A percentile compares a stretch with the other conserved stretches of the same genome.
These are phyloP conservation scores for Fomitopsis pinicola DNA, from an alignment of 1,284 basidiomycete genomes.

Conservation along the genomic window DNA sequence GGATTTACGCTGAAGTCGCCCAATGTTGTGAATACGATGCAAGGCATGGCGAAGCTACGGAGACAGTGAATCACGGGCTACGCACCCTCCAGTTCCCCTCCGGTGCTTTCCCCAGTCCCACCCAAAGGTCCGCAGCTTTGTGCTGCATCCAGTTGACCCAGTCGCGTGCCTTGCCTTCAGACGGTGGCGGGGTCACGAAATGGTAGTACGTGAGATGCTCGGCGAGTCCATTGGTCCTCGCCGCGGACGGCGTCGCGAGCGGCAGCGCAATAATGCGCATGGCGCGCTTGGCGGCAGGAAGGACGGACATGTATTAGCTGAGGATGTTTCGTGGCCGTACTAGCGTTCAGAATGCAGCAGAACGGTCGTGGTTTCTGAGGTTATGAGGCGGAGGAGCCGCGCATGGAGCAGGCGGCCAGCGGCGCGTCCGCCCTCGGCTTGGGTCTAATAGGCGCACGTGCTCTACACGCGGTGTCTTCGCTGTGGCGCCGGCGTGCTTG, in stretches of 20 bases:
- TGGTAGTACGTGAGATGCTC: constrained; percentile 42
- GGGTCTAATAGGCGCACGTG: too few relatives aligned
- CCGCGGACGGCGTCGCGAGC: constrained; percentile 23
- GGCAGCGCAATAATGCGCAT: constrained; percentile 48
- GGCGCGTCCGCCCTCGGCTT: too few relatives aligned
- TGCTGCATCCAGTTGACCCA: constrained; percentile 38
- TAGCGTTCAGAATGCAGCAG: too few relatives aligned
- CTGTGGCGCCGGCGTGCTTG: too few relatives aligned
- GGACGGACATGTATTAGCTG: background rate
- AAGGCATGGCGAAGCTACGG: background rate
- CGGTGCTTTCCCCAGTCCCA: constrained; percentile 57
- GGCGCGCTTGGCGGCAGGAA: constrained; percentile 19
- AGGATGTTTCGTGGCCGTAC: too few relatives aligned
- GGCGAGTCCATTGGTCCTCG: constrained; percentile 10
- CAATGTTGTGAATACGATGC: background rate
- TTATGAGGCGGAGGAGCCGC: background rate
- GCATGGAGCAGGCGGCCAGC: background rate
- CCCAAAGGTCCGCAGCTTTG: constrained; percentile 57
- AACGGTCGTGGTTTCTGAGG: too few relatives aligned
- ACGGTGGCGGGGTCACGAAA: constrained; percentile 33
- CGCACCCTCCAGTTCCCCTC: constrained; percentile 66
- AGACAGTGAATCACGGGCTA: constrained; percentile 6
- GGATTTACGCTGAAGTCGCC: constrained; percentile 42
- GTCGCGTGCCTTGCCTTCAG: constrained; percentile 14
- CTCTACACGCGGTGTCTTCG: too few relatives aligned